phyloP scores from a whole-genome alignment of 768 basidiomycete genomes.

The Leccinum truebloodii region DNA sequence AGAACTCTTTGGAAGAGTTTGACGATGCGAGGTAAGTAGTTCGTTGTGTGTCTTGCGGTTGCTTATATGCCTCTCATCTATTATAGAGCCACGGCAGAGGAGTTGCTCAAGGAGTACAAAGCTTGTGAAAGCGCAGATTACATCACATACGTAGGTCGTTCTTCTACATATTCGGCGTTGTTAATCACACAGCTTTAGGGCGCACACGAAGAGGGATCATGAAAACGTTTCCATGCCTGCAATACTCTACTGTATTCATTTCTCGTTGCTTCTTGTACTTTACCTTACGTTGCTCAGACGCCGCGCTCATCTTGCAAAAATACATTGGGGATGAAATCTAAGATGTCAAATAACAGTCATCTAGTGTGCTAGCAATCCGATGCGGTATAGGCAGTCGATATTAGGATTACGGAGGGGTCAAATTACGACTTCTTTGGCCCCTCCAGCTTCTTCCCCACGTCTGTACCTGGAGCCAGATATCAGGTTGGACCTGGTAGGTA shows the following conservation, averaged over 20 bases:
- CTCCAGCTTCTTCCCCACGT: constrained; percentile 88
- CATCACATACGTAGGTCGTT: constrained; percentile 72
- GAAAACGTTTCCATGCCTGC: constrained; percentile 5
- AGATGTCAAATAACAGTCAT: constrained; percentile 11
- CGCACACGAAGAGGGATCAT: constrained; percentile 35
- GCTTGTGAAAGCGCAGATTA: constrained; percentile 96
- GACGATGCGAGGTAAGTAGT: constrained; percentile 85
- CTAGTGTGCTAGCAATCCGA: constrained; percentile 21
- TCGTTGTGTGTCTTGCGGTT: not conserved
- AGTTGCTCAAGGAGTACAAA: constrained; percentile 90
- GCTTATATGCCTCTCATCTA: not conserved
- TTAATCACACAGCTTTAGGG: constrained; percentile 27
- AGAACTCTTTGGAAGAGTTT: constrained; percentile 91
- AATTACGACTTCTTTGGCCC: constrained; percentile 69
- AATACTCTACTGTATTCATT: constrained; percentile 1
- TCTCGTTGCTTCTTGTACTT: constrained; percentile 9
- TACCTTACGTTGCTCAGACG: constrained; percentile 3
- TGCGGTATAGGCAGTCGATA: constrained; percentile 30
- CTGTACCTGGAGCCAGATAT: constrained; percentile 47
- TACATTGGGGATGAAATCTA: constrained; percentile 32
- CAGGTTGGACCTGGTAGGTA: constrained; percentile 2
- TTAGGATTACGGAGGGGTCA: constrained; percentile 39
- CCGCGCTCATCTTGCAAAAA: constrained; percentile 8
- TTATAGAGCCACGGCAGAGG: constrained; percentile 78
- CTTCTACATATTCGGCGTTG: not conserved